Percentiles rank a stretch among this genome's conserved stretches.
Evolutionary conservation across 805 yeast genomes (phyloP).

Genomic region (Maudiozyma saulgeensis): DNA sequence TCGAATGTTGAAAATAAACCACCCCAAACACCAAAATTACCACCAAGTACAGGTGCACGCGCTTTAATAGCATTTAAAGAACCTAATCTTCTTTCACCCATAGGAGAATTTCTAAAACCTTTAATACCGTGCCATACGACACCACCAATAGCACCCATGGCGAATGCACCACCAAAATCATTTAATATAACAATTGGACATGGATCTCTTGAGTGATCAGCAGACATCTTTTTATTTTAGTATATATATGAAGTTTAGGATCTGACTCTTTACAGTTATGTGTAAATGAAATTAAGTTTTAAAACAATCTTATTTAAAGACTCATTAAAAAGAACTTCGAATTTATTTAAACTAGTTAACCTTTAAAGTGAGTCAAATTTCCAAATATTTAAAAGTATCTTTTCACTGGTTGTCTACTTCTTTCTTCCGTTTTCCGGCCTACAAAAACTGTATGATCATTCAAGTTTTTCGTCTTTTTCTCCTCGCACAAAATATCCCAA

Average conservation of each 20-base stretch:
- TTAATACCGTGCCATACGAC: slow-evolving; percentile 98
- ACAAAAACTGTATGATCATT: too few species aligned
- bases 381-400: too few species aligned
- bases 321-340: too few species aligned
- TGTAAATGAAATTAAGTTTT: too few species aligned
- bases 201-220: slow-evolving; percentile 98
- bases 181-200: slow-evolving; percentile 93
- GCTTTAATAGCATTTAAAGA: slow-evolving; percentile 85
- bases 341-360: too few species aligned
- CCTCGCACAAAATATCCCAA: too few species aligned
- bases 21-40: slow-evolving; percentile 99
- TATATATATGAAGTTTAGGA: neutral
- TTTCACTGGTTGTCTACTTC: too few species aligned
- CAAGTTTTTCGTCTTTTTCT: too few species aligned
- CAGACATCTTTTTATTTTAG: slow-evolving; percentile 42
- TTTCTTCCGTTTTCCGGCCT: too few species aligned
- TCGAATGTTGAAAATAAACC: slow-evolving; percentile 93
- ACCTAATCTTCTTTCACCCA: slow-evolving; percentile 89
- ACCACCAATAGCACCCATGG: slow-evolving; percentile 99
- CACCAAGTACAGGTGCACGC: slow-evolving; percentile 97
- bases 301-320: too few species aligned
- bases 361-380: too few species aligned
- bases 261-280: neutral
- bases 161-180: slow-evolving; percentile 98
- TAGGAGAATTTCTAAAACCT: slow-evolving; percentile 96